Evolutionary conservation across 345 rosid genomes (phyloP).

Genomic region (Kernera saxatilis): DNA sequence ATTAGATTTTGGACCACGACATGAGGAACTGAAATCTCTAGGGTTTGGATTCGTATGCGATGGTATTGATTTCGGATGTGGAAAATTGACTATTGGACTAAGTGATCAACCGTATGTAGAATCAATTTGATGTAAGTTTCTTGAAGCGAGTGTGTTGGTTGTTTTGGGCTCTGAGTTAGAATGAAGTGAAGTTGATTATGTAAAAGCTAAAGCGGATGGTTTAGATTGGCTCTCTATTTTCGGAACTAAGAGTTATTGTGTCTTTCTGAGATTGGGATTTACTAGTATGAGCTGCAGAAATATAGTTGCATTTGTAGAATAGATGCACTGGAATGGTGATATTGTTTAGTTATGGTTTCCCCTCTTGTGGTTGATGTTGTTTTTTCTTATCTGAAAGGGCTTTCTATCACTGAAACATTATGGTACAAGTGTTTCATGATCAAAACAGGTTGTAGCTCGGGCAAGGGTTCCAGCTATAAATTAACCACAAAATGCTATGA

Average conservation of each 20-base stretch:
- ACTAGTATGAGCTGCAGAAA: background rate
- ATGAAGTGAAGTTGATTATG: background rate
- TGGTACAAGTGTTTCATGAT: background rate
- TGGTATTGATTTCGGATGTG: background rate
- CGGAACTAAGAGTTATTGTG: background rate
- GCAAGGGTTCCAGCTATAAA: background rate
- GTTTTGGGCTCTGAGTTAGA: background rate
- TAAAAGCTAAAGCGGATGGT: background rate
- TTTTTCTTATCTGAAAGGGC: background rate
- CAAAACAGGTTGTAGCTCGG: background rate
- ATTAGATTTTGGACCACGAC: background rate
- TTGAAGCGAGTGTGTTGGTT: background rate
- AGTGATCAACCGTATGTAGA: background rate
- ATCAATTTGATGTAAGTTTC: background rate
- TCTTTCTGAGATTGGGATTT: background rate
- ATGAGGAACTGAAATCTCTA: background rate
- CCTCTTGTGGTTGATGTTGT: too few species aligned
- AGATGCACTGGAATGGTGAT: background rate
- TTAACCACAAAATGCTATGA: background rate
- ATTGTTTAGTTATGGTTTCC: background rate
- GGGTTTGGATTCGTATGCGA: background rate
- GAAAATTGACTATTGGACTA: background rate
- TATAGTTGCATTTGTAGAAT: background rate
- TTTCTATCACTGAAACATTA: background rate
- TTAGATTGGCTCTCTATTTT: background rate